Conservation (phyloP, 371 early-diverging fungal species). For the Mucor lusitanicus region DNA sequence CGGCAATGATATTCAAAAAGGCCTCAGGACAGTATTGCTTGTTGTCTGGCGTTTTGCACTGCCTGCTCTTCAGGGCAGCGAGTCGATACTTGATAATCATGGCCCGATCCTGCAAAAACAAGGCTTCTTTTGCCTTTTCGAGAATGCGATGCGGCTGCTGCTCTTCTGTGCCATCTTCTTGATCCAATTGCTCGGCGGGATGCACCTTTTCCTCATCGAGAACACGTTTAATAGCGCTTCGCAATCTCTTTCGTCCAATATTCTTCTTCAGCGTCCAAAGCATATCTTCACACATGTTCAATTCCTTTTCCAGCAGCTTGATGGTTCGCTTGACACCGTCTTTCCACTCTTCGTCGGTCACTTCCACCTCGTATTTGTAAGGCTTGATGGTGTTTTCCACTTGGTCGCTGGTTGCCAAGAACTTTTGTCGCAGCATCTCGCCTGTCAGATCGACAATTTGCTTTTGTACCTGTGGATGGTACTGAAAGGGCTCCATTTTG, state of each 20-base stretch:
- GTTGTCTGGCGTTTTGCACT: constrained; percentile 73
- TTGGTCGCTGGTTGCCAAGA: constrained; percentile 87
- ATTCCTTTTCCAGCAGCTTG: constrained; percentile 71
- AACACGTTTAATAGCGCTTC: constrained; percentile 73
- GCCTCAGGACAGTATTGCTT: constrained; percentile 91
- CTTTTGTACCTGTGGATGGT: constrained; percentile 79
- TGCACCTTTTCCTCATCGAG: constrained; percentile 56
- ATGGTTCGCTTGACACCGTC: constrained; percentile 80
- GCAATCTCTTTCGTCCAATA: constrained; percentile 77
- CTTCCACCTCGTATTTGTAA: constrained; percentile 95
- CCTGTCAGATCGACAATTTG: constrained; percentile 78
- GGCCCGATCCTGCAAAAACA: constrained; percentile 74
- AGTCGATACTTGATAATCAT: constrained; percentile 77
- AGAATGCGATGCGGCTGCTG: constrained; percentile 59
- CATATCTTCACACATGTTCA: constrained; percentile 70
- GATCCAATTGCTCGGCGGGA: constrained; percentile 16
- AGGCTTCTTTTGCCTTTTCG: constrained; percentile 76
- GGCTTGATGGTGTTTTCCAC: constrained; percentile 98
- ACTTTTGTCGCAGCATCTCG: constrained; percentile 80
- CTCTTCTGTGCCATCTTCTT: background rate
- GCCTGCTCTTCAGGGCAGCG: constrained; percentile 75
- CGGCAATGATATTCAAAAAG: constrained; percentile 84
- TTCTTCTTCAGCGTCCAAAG: constrained; percentile 70
- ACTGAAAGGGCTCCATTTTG: constrained; percentile 76
- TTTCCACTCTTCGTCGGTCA: constrained; percentile 89